phyloP scores from a whole-genome alignment of 257 asterid species.

The Gardenia jasminoides region DNA sequence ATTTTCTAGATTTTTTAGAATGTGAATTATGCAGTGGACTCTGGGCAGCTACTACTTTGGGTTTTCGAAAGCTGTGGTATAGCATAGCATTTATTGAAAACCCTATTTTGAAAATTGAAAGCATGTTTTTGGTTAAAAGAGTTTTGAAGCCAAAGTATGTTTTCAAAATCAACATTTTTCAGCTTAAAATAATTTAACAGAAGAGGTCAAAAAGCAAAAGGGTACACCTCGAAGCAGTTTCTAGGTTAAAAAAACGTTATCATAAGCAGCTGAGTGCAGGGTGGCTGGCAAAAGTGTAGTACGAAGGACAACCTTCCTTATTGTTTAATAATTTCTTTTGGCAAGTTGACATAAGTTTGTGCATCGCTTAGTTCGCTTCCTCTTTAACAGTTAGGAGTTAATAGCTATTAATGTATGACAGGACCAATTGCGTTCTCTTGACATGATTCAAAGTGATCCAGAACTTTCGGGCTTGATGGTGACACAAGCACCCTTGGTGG shows the following conservation, averaged over 20 bases:
- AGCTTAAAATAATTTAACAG: not conserved
- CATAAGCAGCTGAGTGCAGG: not conserved
- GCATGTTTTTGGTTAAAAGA: no score
- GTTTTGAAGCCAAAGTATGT: not conserved
- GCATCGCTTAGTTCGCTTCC: not conserved
- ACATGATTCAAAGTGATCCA: constrained; percentile 55
- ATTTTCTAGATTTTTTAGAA: not conserved
- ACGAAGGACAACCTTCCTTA: not conserved
- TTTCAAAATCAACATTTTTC: not conserved
- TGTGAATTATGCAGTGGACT: not conserved
- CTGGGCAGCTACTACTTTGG: not conserved
- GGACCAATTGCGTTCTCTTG: constrained; percentile 84
- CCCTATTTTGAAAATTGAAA: not conserved
- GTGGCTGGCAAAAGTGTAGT: not conserved
- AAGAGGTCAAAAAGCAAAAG: not conserved
- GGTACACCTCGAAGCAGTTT: not conserved
- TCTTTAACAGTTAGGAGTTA: not conserved
- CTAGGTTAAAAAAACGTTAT: not conserved
- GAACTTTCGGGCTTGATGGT: constrained; percentile 68
- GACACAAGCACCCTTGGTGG: constrained; percentile 93
- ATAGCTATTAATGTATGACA: constrained; percentile 31
- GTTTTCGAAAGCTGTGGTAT: not conserved
- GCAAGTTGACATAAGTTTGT: not conserved
- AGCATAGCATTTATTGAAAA: not conserved
- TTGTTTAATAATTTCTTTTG: not conserved